Evolutionary conservation across 257 asterid species (phyloP), one percentile per base, ranked within the genome.

Genomic region (Paulownia fortunei): DNA sequence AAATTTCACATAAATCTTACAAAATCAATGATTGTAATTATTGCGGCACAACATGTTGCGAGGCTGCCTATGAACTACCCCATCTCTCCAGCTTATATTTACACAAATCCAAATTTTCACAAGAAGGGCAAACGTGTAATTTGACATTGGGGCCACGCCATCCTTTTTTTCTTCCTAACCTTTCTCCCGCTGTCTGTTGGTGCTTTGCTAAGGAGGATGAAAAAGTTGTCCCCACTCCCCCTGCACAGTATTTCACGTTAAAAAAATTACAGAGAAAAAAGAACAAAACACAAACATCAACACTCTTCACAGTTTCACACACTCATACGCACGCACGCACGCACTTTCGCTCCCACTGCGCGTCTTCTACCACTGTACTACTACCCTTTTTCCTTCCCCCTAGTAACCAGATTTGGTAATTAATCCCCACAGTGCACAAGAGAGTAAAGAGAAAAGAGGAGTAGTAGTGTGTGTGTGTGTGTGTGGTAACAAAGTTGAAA

Each of bases 161-260:
- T 72, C 75, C 74, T 65, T 79, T 80, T 39, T 78, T 23, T 49
- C 74, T 66, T 77, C 85, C 87, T 74, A 27, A 74, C 79, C 84
- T 77, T 76, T 78, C 76, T 72, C 84, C 80, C 73, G 78, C 76
- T 79, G 84, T 81, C 74, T 84, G 88, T 76, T 79, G 87, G 87
- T 82, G 87, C 88, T 86, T 83, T 75, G 82, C 76, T 73, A 60
- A 76, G 73, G 76, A 76, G 83, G 88, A 81, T 80, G 73, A 79
- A 86, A 72, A 44, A 76, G 82, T 58, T 67, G 90, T 79, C 88
- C 97, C 94, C 94, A 83, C 89, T 32, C 54, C 24, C 80, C 69
- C 67, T 16, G 18, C 73, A 37, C 66, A 16, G 0, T 67, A 46
- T 76, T 64, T 74, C 78, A 76, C 76, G 47, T 77, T 46, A 12